Conservation (phyloP, 257 asterid genomes). For the Nicotiana paniculata region DNA sequence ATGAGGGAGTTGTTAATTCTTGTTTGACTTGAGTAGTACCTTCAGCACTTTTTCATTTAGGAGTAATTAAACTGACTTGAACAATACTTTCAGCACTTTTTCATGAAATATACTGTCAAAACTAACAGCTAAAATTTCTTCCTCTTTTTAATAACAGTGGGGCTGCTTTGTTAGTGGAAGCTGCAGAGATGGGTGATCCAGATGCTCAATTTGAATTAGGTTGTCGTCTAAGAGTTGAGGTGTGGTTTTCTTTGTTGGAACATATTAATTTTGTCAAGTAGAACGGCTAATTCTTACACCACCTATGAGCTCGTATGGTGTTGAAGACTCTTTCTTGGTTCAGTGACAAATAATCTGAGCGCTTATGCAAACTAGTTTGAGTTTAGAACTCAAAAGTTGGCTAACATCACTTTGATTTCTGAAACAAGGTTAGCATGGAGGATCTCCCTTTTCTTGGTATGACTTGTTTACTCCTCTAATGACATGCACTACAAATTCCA, state of each 20-base stretch:
- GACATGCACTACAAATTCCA: background rate
- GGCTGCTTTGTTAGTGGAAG: conserved; percentile 94
- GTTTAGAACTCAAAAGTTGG: background rate
- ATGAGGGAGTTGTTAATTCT: background rate
- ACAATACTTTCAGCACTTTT: background rate
- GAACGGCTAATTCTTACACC: background rate
- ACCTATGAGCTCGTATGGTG: background rate
- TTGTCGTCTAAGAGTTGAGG: conserved; percentile 80
- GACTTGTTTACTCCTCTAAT: background rate
- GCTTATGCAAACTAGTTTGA: background rate
- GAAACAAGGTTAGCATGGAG: background rate
- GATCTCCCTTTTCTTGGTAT: background rate
- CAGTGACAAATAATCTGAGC: background rate
- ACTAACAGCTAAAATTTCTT: conserved; percentile 10
- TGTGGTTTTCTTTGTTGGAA: conserved; percentile 21
- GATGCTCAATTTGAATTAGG: conserved; percentile 89
- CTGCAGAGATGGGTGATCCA: conserved; percentile 97
- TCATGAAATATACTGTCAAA: background rate
- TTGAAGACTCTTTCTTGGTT: background rate
- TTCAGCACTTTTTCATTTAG: background rate
- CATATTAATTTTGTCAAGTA: background rate
- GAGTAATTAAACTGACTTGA: background rate
- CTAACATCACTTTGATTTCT: background rate
- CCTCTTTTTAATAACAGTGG: conserved; percentile 46
- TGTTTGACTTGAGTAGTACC: background rate